Evolutionary conservation across 139 green algal genomes (phyloP).

Genomic region (Zygnema circumcarinatum): DNA sequence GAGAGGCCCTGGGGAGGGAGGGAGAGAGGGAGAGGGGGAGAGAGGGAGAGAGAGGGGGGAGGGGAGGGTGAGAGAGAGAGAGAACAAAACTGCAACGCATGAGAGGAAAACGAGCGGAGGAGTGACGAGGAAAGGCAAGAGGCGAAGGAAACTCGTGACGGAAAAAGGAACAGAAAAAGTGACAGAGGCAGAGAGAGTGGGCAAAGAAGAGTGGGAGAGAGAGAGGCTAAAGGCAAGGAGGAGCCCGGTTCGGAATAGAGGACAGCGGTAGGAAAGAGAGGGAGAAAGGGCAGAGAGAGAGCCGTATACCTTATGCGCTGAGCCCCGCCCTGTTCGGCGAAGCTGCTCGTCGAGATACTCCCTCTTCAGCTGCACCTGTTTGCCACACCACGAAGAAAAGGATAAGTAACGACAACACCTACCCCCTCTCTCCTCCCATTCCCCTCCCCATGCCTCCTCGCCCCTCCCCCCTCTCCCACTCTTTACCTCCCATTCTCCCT

Average conservation of each 20-base stretch:
- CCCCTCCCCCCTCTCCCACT: too few relatives aligned
- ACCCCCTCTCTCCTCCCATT: too few relatives aligned
- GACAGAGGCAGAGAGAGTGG: neutral
- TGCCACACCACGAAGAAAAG: too few relatives aligned
- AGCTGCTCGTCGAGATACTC: conserved; percentile 79
- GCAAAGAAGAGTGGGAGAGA: neutral
- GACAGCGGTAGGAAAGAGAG: neutral
- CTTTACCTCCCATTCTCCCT: too few relatives aligned
- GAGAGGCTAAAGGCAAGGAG: neutral
- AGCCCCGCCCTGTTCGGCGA: too few relatives aligned
- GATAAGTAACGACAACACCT: too few relatives aligned
- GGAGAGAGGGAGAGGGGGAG: neutral
- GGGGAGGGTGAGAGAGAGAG: neutral
- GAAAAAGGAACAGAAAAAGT: neutral
- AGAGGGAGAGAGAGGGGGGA: conserved; percentile 5
- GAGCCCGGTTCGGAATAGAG: neutral
- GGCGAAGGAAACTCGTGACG: neutral
- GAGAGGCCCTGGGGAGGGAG: conserved; percentile 61
- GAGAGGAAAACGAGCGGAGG: neutral
- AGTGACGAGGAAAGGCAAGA: neutral
- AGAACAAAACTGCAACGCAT: neutral
- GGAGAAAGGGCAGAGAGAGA: conserved; percentile 7
- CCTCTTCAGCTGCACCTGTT: conserved; percentile 75
- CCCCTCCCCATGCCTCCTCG: too few relatives aligned
- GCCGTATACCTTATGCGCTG: neutral